A percentile compares a stretch with the other conserved stretches of the same genome.
Evolutionary conservation across 2,329 filamentous ascomycete genomes (phyloP).

Genomic region (Calonectria hongkongensis): DNA sequence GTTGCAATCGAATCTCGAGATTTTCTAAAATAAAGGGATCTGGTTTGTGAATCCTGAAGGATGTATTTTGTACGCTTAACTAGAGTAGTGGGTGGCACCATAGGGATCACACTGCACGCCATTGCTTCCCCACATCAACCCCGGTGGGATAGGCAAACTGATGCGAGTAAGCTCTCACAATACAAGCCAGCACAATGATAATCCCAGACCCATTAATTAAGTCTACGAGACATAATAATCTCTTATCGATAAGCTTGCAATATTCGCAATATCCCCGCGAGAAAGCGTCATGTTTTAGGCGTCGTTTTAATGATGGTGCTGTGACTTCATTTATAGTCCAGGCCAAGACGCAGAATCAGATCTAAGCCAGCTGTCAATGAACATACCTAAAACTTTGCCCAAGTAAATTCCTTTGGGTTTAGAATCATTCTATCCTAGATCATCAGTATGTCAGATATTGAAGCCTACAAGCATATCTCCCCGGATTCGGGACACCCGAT

Average conservation of each 20-base stretch:
- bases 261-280: constrained; percentile 30
- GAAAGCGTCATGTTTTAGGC: constrained; percentile 4
- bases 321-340: background rate
- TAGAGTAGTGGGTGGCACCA: constrained; percentile 21
- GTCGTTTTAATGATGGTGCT: background rate
- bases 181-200: no score
- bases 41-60: background rate
- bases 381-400: background rate
- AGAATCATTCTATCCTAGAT: background rate
- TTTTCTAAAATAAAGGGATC: background rate
- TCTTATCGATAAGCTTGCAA: constrained; percentile 17
- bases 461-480: constrained; percentile 68
- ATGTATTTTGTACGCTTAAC: background rate
- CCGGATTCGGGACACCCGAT: constrained; percentile 68
- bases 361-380: background rate
- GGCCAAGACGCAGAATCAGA: background rate
- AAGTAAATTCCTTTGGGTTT: no score
- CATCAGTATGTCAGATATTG: constrained; percentile 56
- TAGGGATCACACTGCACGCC: constrained; percentile 24
- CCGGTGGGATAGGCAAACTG: constrained; percentile 1
- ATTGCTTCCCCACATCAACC: constrained; percentile 16
- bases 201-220: background rate
- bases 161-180: background rate
- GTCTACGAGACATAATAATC: background rate
- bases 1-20: no score